Evolutionary conservation across 2,329 filamentous ascomycete genomes (phyloP).

Genomic region (Calonectria pseudoreteaudii): DNA sequence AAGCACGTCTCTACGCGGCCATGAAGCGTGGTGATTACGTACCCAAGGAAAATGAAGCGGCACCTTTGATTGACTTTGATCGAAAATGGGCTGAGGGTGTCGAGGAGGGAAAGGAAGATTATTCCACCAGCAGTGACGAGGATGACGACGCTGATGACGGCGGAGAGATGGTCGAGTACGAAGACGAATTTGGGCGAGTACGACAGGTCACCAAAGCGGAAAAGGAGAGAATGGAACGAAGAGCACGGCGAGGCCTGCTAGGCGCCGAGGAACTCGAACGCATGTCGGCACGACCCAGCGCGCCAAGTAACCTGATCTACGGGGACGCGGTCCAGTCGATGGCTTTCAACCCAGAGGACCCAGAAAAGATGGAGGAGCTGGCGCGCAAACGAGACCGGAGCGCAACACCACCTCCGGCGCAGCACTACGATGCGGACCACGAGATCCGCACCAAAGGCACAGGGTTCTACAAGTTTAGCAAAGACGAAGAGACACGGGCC

Average conservation of each 20-base stretch:
- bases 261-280: conserved; percentile 72
- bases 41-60: conserved; percentile 72
- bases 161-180: conserved; percentile 82
- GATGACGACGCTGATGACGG: conserved; percentile 56
- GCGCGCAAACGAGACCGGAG: conserved; percentile 83
- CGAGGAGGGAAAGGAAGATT: conserved; percentile 68
- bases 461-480: conserved; percentile 91
- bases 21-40: conserved; percentile 92
- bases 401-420: conserved; percentile 81
- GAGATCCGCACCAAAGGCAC: conserved; percentile 91
- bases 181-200: conserved; percentile 92
- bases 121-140: conserved; percentile 59
- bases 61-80: conserved; percentile 91
- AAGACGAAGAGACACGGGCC: conserved; percentile 74
- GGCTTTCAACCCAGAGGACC: conserved; percentile 83
- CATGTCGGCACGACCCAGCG: conserved; percentile 75
- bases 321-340: conserved; percentile 86
- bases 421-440: conserved; percentile 86
- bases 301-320: conserved; percentile 80
- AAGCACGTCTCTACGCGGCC: conserved; percentile 86
- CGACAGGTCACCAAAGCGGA: conserved; percentile 78
- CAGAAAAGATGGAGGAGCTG: conserved; percentile 80
- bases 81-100: conserved; percentile 86
- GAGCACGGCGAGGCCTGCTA: conserved; percentile 60
- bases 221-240: conserved; percentile 71